Conservation (phyloP, 306 rosid species). For the Chamaecrista fasciculata region DNA sequence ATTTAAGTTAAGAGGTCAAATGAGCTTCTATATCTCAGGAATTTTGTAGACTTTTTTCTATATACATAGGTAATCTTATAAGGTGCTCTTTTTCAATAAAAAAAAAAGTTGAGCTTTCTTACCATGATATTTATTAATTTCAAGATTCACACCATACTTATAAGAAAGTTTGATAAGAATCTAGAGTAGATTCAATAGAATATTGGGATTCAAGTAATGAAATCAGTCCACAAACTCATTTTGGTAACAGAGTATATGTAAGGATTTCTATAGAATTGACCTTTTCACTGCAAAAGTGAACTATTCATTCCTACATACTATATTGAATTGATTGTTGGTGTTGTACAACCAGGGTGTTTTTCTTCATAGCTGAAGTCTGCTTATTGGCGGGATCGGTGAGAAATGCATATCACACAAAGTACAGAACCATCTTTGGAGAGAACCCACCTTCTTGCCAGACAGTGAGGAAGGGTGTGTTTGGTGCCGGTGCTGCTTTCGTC, state of each 20-base stretch:
- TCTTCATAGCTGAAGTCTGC: slow-evolving; percentile 20
- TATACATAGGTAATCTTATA: too few species aligned
- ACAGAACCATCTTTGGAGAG: slow-evolving; percentile 38
- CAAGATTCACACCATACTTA: not conserved
- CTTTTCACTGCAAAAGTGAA: not conserved
- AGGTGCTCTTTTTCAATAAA: too few species aligned
- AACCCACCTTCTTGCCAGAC: slow-evolving; percentile 47
- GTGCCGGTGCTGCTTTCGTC: slow-evolving; percentile 60
- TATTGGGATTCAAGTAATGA: too few species aligned
- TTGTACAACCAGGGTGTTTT: not conserved
- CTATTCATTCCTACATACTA: not conserved
- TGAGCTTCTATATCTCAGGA: too few species aligned
- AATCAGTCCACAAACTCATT: too few species aligned
- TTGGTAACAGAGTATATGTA: too few species aligned
- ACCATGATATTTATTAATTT: not conserved
- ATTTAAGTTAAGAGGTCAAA: too few species aligned
- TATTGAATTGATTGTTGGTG: not conserved
- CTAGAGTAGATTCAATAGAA: too few species aligned
- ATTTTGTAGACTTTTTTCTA: too few species aligned
- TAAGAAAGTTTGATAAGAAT: too few species aligned
- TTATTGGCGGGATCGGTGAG: slow-evolving; percentile 65
- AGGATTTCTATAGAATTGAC: not conserved
- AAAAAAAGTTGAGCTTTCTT: not conserved
- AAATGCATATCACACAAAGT: slow-evolving; percentile 68
- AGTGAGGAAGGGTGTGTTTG: slow-evolving; percentile 67